These are phyloP conservation scores for Funneliformis geosporum DNA, from an alignment of 192 early-diverging fungal genomes.

Conservation along the genomic window DNA sequence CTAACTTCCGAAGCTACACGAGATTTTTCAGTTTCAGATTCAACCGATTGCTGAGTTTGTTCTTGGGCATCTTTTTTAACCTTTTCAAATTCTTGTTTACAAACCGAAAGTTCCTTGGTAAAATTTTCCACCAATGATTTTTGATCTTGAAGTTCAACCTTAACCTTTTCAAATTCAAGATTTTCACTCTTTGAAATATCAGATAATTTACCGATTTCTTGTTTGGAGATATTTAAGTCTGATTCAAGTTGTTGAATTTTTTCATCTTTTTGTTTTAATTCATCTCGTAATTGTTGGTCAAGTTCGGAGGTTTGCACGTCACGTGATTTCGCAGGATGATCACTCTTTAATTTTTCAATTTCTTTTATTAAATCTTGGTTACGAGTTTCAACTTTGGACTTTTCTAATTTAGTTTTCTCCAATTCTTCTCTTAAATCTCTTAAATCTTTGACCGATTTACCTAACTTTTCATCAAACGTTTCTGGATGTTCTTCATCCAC, in stretches of 20 bases:
- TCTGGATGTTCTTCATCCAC: not conserved
- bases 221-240: not conserved
- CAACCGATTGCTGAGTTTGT: not conserved
- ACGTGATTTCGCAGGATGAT: not conserved
- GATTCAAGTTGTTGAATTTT: not conserved
- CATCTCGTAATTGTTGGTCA: not conserved
- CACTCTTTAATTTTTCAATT: not conserved
- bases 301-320: not conserved
- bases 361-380: not conserved
- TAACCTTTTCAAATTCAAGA: not conserved
- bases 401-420: not conserved
- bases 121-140: not conserved
- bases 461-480: not conserved
- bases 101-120: not conserved
- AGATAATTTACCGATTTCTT: not conserved
- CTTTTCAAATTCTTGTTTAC: constrained; percentile 3
- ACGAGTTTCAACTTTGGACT: not conserved
- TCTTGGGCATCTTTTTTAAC: not conserved
- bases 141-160: not conserved
- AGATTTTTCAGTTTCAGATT: not conserved
- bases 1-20: not conserved
- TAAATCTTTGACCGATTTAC: not conserved
- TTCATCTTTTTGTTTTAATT: constrained; percentile 12
- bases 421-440: not conserved
- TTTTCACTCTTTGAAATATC: not conserved